Percentiles rank a stretch among this genome's conserved stretches.
These are phyloP conservation scores for Globisporangium spinosum DNA, from an alignment of 352 stramenopile species.

Conservation along the genomic window DNA sequence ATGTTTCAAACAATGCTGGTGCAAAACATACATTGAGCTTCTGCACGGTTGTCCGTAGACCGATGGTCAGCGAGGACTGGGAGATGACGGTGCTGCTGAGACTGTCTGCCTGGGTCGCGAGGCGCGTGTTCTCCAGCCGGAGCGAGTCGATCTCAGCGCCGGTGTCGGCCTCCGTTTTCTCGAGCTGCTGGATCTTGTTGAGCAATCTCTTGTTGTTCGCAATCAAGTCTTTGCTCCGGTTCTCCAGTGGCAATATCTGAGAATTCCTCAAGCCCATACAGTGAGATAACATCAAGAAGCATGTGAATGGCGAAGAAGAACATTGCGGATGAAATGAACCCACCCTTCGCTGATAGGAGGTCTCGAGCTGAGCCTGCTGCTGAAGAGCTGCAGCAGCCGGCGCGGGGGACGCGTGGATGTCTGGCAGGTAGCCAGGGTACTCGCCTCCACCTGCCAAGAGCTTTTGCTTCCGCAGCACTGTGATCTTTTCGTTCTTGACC, in stretches of 20 bases:
- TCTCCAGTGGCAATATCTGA: conserved; percentile 60
- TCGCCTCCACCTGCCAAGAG: conserved; percentile 13
- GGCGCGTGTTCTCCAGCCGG: conserved; percentile 36
- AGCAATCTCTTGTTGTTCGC: conserved; percentile 75
- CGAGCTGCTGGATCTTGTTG: conserved; percentile 55
- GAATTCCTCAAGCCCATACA: background rate
- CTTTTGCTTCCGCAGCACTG: conserved; percentile 24
- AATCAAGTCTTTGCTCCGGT: conserved; percentile 47
- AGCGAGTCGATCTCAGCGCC: conserved; percentile 31
- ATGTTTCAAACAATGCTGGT: background rate
- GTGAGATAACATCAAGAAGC: background rate
- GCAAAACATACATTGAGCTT: conserved; percentile 37
- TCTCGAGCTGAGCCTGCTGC: conserved; percentile 63
- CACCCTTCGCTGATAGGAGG: conserved; percentile 66
- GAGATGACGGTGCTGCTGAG: conserved; percentile 51
- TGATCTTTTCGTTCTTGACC: conserved; percentile 44
- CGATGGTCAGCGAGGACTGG: conserved; percentile 56
- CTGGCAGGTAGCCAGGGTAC: conserved; percentile 31
- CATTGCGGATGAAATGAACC: background rate
- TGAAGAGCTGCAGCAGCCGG: conserved; percentile 41
- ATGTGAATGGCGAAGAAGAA: background rate
- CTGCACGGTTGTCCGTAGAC: conserved; percentile 49
- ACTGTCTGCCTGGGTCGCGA: conserved; percentile 34
- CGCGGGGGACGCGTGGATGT: conserved; percentile 33
- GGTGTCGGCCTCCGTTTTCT: conserved; percentile 46